Evolutionary conservation across 352 stramenopile genomes (phyloP).

Genomic region (Blastocystis sp.): DNA sequence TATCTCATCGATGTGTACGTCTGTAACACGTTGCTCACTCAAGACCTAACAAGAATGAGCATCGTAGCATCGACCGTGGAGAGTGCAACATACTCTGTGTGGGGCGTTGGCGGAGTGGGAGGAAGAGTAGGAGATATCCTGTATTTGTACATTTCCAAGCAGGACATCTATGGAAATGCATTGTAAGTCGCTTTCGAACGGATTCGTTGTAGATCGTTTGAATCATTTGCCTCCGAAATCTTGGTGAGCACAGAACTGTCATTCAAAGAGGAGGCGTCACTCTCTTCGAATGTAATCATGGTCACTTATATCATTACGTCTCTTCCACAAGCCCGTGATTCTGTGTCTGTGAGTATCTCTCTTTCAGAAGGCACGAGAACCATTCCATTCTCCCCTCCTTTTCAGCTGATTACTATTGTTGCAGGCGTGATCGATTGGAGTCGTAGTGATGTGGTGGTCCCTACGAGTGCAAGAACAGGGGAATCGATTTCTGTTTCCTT

Average conservation of each 20-base stretch:
- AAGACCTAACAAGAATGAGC: neutral
- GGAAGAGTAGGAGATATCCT: neutral
- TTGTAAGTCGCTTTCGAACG: neutral
- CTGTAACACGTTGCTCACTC: neutral
- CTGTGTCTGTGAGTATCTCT: neutral
- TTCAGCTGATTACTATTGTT: neutral
- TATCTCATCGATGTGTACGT: neutral
- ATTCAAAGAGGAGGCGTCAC: neutral
- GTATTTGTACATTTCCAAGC: neutral
- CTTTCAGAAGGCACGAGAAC: neutral
- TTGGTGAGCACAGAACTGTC: neutral
- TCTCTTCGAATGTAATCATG: neutral
- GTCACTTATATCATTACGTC: neutral
- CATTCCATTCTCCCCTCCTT: neutral
- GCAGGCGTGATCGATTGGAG: neutral
- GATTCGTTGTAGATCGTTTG: neutral
- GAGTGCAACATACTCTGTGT: neutral
- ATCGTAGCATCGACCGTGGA: neutral
- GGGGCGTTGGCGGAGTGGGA: neutral
- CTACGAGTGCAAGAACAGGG: neutral
- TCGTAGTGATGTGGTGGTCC: neutral
- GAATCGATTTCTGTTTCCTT: neutral
- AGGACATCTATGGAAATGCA: neutral
- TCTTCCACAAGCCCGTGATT: neutral
- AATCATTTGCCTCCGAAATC: neutral